A percentile compares a stretch with the other conserved stretches of the same genome.
Conservation (phyloP, 345 rosid species). For the Arabis hirsuta region DNA sequence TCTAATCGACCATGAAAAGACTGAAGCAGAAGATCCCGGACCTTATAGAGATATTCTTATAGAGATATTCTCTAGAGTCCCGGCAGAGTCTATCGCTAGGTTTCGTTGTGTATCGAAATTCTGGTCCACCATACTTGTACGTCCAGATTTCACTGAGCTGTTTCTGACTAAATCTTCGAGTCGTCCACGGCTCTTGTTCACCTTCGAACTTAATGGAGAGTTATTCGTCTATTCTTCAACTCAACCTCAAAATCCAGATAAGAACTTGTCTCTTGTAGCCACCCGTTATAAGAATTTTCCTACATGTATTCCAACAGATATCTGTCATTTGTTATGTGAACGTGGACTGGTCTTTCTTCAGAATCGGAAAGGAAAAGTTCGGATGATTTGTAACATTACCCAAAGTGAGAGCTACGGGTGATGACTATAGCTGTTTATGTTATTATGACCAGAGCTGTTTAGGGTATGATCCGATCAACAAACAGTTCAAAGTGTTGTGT, state of each 20-base stretch:
- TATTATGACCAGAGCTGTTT: not conserved
- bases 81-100: not conserved
- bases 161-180: not conserved
- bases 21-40: not conserved
- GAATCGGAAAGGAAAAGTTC: not conserved
- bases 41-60: conserved; percentile 2
- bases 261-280: conserved; percentile 4
- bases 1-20: too few species aligned
- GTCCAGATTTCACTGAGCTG: not conserved
- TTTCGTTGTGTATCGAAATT: conserved; percentile 15
- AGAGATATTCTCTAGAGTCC: not conserved
- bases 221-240: not conserved
- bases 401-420: not conserved
- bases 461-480: not conserved
- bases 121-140: not conserved
- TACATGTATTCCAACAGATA: not conserved
- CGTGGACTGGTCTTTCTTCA: not conserved
- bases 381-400: not conserved
- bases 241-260: not conserved
- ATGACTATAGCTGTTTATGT: not conserved
- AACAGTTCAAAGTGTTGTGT: conserved; percentile 23
- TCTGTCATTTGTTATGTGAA: not conserved
- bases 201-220: not conserved
- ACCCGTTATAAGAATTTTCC: not conserved
- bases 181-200: not conserved